Conservation (phyloP, 1,139 yeast species). For the Yamadazyma buinensis region DNA sequence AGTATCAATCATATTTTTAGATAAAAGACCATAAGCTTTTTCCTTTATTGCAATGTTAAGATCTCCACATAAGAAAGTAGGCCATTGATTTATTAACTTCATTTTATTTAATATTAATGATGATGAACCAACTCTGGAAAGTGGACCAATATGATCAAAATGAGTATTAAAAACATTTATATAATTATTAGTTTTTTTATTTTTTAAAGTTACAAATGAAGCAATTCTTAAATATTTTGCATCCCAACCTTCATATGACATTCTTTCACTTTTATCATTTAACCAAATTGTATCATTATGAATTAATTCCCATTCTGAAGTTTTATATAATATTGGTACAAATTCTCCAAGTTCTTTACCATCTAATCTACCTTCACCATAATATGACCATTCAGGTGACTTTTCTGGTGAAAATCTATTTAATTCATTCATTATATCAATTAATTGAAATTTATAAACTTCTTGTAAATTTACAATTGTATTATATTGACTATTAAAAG, state of each 20-base stretch:
- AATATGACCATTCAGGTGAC: constrained; percentile 28
- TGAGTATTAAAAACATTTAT: constrained; percentile 56
- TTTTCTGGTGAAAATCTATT: constrained; percentile 20
- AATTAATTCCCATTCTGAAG: constrained; percentile 29
- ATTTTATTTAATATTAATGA: constrained; percentile 40
- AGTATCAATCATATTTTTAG: constrained; percentile 29
- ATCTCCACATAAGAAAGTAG: constrained; percentile 47
- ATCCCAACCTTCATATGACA: constrained; percentile 49
- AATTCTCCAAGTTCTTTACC: constrained; percentile 31
- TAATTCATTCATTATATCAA: constrained; percentile 27
- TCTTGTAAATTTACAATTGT: constrained; percentile 35
- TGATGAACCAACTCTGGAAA: constrained; percentile 47
- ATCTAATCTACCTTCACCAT: constrained; percentile 34
- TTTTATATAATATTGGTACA: constrained; percentile 30
- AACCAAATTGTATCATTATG: constrained; percentile 34
- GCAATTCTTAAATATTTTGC: constrained; percentile 47
- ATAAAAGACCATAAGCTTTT: constrained; percentile 39
- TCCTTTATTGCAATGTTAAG: constrained; percentile 52
- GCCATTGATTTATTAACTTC: constrained; percentile 34
- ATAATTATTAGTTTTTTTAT: constrained; percentile 21
- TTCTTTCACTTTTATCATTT: constrained; percentile 24
- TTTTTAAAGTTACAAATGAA: constrained; percentile 40
- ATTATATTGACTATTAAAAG: constrained; percentile 20
- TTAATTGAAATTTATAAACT: constrained; percentile 30
- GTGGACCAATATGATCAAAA: constrained; percentile 50